These are phyloP conservation scores for Aspergillus fructus DNA, from an alignment of 2,329 filamentous ascomycete genomes.

Conservation along the genomic window DNA sequence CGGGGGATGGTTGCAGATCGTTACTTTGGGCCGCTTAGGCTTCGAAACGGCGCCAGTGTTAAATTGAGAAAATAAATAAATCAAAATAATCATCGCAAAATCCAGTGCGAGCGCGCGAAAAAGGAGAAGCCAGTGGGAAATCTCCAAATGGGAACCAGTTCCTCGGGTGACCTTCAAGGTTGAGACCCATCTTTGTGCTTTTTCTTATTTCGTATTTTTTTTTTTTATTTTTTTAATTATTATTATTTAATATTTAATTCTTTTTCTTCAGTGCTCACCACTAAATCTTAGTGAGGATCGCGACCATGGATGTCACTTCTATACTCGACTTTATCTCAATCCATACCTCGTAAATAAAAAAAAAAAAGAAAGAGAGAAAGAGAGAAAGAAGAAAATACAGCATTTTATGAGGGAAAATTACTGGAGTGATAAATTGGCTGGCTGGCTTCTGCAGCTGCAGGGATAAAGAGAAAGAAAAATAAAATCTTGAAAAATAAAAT, in stretches of 20 bases:
- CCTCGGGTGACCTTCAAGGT: constrained; percentile 30
- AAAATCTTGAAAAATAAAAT: neutral
- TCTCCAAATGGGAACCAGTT: constrained; percentile 33
- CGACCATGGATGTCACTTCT: neutral
- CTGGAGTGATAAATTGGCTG: no score
- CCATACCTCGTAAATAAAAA: neutral
- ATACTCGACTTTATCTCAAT: neutral
- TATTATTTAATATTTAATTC: constrained; percentile 3
- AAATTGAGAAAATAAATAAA: constrained; percentile 17
- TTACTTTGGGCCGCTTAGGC: constrained; percentile 29
- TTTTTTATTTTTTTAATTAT: constrained; percentile 12
- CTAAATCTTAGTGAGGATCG: constrained; percentile 6
- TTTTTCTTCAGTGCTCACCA: neutral
- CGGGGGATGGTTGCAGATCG: constrained; percentile 40
- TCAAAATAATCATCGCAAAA: constrained; percentile 7
- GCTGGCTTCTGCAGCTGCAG: neutral
- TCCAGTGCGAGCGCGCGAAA: constrained; percentile 4
- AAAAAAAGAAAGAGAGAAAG: neutral
- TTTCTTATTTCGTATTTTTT: constrained; percentile 11
- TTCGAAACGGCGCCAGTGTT: constrained; percentile 28
- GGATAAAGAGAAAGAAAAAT: neutral
- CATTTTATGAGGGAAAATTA: no score
- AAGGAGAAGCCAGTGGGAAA: constrained; percentile 15
- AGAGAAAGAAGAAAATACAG: neutral
- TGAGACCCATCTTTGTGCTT: constrained; percentile 14